Evolutionary conservation across 192 early-diverging fungal genomes (phyloP).

Genomic region (Linnemannia schmuckeri): DNA sequence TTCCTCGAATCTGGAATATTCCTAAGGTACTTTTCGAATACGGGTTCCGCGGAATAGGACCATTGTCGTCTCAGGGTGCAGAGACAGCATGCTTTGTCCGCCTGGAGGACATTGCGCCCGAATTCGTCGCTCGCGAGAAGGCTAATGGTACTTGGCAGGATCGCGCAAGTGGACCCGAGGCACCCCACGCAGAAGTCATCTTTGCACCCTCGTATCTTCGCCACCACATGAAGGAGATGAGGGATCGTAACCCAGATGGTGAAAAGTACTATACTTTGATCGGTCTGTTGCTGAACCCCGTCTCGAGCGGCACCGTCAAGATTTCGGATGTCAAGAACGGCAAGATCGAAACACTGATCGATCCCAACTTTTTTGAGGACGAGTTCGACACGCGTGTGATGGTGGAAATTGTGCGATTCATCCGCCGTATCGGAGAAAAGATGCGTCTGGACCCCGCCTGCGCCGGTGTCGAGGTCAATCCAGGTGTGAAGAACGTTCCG

Average conservation of each 20-base stretch:
- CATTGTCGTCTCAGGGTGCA: conserved; percentile 14
- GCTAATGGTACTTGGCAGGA: conserved; percentile 51
- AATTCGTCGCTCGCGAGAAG: conserved; percentile 53
- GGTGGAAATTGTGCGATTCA: conserved; percentile 34
- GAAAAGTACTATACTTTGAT: conserved; percentile 28
- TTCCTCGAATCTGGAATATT: background rate
- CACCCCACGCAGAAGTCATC: conserved; percentile 44
- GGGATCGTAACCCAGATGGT: conserved; percentile 2
- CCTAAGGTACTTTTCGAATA: conserved; percentile 29
- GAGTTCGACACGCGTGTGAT: conserved; percentile 39
- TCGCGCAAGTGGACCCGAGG: conserved; percentile 29
- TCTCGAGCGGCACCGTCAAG: conserved; percentile 29
- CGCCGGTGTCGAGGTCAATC: conserved; percentile 26
- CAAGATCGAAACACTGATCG: conserved; percentile 35
- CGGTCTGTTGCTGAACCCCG: conserved; percentile 40
- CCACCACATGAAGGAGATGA: background rate
- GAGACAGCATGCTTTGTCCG: conserved; percentile 37
- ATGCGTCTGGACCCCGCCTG: conserved; percentile 29
- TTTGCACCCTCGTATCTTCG: conserved; percentile 18
- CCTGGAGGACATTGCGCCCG: conserved; percentile 41
- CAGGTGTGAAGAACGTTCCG: conserved; percentile 28
- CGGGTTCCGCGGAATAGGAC: conserved; percentile 21
- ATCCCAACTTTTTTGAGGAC: conserved; percentile 45
- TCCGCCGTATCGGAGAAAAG: conserved; percentile 14
- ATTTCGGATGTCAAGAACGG: conserved; percentile 40